Evolutionary conservation across 108 stramenopile genomes (phyloP).

Genomic region (Conticribra weissflogii): DNA sequence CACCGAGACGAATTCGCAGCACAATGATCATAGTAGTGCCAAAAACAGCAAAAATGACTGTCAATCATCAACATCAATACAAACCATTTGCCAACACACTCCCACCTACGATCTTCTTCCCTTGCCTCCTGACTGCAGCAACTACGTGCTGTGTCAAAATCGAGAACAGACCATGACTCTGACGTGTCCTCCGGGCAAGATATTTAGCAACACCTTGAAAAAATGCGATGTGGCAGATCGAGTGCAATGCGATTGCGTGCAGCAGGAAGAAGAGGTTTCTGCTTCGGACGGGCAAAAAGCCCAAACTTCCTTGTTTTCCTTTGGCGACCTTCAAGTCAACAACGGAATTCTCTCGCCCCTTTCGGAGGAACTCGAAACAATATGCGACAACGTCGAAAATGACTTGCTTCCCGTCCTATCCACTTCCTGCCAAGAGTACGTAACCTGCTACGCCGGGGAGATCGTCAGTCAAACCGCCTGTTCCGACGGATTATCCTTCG

Average conservation of each 20-base stretch:
- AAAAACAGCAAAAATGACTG: not conserved
- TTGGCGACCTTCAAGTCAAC: not conserved
- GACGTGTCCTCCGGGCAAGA: not conserved
- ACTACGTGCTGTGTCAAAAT: not conserved
- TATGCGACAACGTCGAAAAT: not conserved
- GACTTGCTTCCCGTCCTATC: not conserved
- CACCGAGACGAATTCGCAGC: too few relatives aligned
- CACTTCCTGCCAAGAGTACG: not conserved
- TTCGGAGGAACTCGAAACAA: not conserved
- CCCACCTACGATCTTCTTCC: conserved; percentile 2
- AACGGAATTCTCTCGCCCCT: not conserved
- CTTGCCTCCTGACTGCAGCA: not conserved
- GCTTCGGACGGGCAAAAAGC: too few relatives aligned
- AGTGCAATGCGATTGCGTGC: not conserved
- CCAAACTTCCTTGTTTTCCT: too few relatives aligned
- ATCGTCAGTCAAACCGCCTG: not conserved
- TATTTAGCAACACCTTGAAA: not conserved
- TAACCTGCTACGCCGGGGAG: not conserved
- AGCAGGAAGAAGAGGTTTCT: too few relatives aligned
- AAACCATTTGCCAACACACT: not conserved
- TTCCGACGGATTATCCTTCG: not conserved
- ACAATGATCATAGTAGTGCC: not conserved
- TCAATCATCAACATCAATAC: too few relatives aligned
- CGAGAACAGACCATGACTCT: not conserved
- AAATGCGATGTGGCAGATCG: not conserved